A percentile compares a stretch with the other conserved stretches of the same genome.
phyloP scores from a whole-genome alignment of 768 basidiomycete species.

The Rhodotorula paludigena region DNA sequence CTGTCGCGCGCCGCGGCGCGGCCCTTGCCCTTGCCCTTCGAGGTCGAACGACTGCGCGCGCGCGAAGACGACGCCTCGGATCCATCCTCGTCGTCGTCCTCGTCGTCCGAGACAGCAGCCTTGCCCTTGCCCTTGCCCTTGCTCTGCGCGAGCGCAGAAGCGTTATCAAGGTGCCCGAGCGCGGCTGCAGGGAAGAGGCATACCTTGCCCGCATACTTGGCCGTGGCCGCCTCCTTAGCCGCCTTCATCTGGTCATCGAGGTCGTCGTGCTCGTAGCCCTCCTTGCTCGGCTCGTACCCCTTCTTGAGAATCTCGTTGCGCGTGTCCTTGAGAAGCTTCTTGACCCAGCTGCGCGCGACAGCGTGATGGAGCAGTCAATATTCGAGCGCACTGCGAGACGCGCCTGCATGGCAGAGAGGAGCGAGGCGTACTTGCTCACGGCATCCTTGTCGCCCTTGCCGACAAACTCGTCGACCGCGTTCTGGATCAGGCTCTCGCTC shows the following conservation, averaged over 20 bases:
- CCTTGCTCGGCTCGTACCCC: constrained; percentile 35
- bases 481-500: constrained; percentile 82
- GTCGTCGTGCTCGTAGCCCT: constrained; percentile 46
- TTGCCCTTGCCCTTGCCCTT: constrained; percentile 24
- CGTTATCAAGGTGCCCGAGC: no score
- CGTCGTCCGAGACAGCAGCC: constrained; percentile 1
- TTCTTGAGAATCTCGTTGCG: constrained; percentile 37
- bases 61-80: not conserved
- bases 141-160: not conserved
- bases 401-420: not conserved
- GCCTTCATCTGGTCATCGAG: constrained; percentile 46
- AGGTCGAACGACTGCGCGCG: not conserved
- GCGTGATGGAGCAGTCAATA: not conserved
- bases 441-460: constrained; percentile 96
- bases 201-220: constrained; percentile 36
- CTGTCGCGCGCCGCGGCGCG: constrained; percentile 10
- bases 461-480: constrained; percentile 90
- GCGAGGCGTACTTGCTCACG: constrained; percentile 51
- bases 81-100: not conserved
- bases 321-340: constrained; percentile 46
- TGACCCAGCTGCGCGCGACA: constrained; percentile 46
- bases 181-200: not conserved
- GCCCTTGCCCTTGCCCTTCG: constrained; percentile 25
- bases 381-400: not conserved
- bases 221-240: constrained; percentile 44